Conservation (phyloP, 2,329 filamentous ascomycete genomes). For the Lachnellula subtilissima region DNA sequence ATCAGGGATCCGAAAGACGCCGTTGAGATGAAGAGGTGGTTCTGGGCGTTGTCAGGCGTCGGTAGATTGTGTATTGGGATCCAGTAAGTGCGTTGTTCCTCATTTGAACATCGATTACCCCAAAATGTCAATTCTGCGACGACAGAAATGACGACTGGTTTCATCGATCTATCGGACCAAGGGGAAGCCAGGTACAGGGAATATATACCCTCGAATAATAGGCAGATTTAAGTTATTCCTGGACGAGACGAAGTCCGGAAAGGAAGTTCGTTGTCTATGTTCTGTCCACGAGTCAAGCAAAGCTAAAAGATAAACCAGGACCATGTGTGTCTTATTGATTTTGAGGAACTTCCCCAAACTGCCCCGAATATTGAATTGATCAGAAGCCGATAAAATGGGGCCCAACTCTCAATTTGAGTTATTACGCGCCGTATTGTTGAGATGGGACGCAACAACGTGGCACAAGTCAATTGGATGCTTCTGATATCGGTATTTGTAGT, state of each 20-base stretch:
- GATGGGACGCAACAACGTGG: too few relatives aligned
- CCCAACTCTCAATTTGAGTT: too few relatives aligned
- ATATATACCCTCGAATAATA: slow-evolving; percentile 36
- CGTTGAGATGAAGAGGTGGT: slow-evolving; percentile 42
- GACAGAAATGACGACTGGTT: slow-evolving; percentile 46
- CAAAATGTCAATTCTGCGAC: slow-evolving; percentile 38
- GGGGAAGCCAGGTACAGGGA: slow-evolving; percentile 27
- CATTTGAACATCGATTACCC: neutral
- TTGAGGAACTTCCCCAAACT: neutral
- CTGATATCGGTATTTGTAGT: too few relatives aligned
- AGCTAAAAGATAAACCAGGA: neutral
- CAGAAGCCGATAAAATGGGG: too few relatives aligned
- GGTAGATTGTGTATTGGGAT: slow-evolving; percentile 61
- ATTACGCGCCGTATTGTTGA: too few relatives aligned
- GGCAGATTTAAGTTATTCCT: slow-evolving; percentile 22
- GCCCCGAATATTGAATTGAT: too few relatives aligned
- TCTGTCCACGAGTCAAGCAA: neutral
- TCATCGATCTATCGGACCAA: slow-evolving; percentile 40
- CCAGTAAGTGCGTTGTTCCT: slow-evolving; percentile 18
- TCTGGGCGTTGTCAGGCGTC: slow-evolving; percentile 63
- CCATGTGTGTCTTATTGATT: neutral
- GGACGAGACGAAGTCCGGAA: neutral
- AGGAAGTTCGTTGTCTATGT: neutral
- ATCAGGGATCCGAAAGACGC: slow-evolving; percentile 38
- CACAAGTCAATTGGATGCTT: too few relatives aligned